These are phyloP conservation scores for Pelagophyceae sp. DNA, from an alignment of 352 stramenopile genomes.

Conservation along the genomic window DNA sequence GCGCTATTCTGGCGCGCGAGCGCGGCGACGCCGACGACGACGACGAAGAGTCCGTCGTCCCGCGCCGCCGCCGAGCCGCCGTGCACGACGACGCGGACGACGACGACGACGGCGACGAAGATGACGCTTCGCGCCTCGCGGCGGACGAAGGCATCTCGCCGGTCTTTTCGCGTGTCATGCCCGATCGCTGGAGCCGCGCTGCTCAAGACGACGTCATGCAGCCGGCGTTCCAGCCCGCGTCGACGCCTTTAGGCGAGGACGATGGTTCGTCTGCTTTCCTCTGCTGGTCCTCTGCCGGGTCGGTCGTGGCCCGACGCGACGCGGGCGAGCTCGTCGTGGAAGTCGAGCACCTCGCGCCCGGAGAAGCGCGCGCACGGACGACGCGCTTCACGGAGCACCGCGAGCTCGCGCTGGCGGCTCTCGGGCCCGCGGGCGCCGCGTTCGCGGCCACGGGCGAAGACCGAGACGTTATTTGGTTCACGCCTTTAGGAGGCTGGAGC, in stretches of 20 bases:
- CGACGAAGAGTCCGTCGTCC: background rate
- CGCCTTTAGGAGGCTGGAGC: background rate
- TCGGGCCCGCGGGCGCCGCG: background rate
- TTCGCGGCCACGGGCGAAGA: background rate
- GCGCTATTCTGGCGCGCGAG: background rate
- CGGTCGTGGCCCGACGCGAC: background rate
- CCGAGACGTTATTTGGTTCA: background rate
- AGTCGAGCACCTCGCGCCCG: slow-evolving; percentile 5
- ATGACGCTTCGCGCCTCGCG: too few species aligned
- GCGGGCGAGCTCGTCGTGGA: background rate
- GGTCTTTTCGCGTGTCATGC: too few species aligned
- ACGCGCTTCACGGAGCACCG: background rate
- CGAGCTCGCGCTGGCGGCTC: background rate
- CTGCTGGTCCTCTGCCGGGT: background rate
- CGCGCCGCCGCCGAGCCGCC: background rate
- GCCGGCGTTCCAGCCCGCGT: background rate
- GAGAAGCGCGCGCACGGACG: background rate
- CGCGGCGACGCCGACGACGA: background rate
- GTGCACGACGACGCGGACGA: background rate
- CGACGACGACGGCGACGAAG: too few species aligned
- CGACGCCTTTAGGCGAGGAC: background rate
- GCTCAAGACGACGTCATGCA: background rate
- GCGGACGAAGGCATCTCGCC: too few species aligned
- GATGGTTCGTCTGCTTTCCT: background rate
- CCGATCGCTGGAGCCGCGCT: too few species aligned